Conservation (phyloP, 73 alveolate genomes). For the Tetrahymena borealis region DNA sequence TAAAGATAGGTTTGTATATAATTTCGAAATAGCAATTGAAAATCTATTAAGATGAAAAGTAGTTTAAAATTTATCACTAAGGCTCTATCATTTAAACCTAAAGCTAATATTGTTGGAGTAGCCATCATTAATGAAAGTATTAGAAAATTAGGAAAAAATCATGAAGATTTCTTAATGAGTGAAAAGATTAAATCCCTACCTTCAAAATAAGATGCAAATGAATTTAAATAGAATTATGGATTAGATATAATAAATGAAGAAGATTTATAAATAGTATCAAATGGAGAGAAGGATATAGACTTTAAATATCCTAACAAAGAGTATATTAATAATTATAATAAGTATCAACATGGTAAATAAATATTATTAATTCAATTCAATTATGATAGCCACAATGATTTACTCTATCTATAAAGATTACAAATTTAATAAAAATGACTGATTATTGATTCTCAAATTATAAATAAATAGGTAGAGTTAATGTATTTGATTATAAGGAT, state of each 20-base stretch:
- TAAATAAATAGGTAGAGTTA: slow-evolving; percentile 20
- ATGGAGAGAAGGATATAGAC: neutral
- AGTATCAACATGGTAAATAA: neutral
- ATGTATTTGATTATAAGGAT: slow-evolving; percentile 25
- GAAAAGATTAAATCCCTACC: neutral
- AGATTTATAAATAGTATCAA: neutral
- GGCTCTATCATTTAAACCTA: neutral
- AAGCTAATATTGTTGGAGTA: neutral
- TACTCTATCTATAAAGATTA: neutral
- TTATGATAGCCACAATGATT: no score
- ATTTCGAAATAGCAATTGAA: no score
- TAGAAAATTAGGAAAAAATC: neutral
- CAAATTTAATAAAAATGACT: neutral
- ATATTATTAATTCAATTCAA: neutral
- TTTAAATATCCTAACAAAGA: neutral
- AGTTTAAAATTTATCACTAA: neutral
- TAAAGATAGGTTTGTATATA: no score
- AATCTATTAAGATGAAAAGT: neutral
- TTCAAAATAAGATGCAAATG: neutral
- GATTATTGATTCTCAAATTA: neutral
- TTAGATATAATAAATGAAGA: neutral
- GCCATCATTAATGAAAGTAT: neutral
- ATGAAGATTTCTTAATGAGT: neutral
- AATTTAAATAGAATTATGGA: neutral
- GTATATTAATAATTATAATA: neutral